These are phyloP conservation scores for Fusarium ramigenum DNA, from an alignment of 2,329 filamentous ascomycete genomes.

Conservation along the genomic window DNA sequence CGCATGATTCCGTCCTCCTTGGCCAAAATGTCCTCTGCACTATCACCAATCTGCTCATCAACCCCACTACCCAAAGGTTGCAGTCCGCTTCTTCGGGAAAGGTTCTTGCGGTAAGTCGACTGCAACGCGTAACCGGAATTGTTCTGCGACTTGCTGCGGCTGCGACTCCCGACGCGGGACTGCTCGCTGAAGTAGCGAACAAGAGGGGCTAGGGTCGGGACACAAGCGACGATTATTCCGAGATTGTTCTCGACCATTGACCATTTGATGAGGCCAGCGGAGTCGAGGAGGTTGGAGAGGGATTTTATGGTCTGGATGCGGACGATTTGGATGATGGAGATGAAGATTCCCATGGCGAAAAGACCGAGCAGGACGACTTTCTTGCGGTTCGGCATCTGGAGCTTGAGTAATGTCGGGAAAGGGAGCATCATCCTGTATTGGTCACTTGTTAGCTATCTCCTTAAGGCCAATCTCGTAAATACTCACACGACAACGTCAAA, in stretches of 20 bases:
- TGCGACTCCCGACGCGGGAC: constrained; percentile 33
- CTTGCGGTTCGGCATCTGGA: constrained; percentile 50
- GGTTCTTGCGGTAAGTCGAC: constrained; percentile 36
- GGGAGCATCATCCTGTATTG: constrained; percentile 51
- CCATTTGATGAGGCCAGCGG: constrained; percentile 54
- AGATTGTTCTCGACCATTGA: constrained; percentile 57
- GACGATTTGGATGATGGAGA: constrained; percentile 61
- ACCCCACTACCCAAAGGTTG: constrained; percentile 29
- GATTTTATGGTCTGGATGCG: constrained; percentile 59
- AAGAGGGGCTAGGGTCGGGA: constrained; percentile 56
- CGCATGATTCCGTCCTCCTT: constrained; percentile 15
- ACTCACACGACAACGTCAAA: constrained; percentile 54
- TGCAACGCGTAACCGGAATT: constrained; percentile 43
- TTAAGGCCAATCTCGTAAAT: accelerated
- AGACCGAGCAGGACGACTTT: constrained; percentile 54
- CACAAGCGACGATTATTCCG: constrained; percentile 53
- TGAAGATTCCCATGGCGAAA: constrained; percentile 61
- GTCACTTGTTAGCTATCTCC: accelerated
- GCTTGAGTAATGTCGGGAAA: constrained; percentile 51
- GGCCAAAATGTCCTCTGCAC: constrained; percentile 23
- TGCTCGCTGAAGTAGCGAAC: constrained; percentile 49
- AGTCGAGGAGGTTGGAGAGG: constrained; percentile 57
- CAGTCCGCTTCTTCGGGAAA: constrained; percentile 29
- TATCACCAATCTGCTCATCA: constrained; percentile 11
- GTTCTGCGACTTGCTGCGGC: constrained; percentile 16